These are phyloP conservation scores for Vanrija humicola DNA, from an alignment of 1,284 basidiomycete genomes.

Conservation along the genomic window DNA sequence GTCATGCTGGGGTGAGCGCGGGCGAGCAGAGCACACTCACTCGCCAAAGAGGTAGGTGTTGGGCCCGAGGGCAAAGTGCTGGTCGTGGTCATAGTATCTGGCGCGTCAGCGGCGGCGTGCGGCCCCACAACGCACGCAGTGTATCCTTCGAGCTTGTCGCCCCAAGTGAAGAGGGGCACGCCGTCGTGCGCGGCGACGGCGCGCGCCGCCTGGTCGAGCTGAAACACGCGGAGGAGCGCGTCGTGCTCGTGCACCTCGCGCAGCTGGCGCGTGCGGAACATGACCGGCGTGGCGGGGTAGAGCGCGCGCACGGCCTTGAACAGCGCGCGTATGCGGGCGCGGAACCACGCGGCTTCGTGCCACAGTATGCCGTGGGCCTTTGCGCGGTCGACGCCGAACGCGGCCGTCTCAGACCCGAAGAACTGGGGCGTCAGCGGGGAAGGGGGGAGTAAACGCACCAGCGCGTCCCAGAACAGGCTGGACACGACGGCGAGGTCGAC, in stretches of 20 bases:
- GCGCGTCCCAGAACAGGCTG: conserved; percentile 25
- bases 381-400: neutral
- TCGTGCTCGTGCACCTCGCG: conserved; percentile 7
- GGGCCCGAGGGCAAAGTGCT: conserved; percentile 24
- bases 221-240: conserved; percentile 20
- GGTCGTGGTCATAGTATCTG: conserved; percentile 25
- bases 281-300: conserved; percentile 14
- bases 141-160: conserved; percentile 10
- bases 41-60: conserved; percentile 28
- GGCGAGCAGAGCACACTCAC: conserved; percentile 8
- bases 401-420: neutral
- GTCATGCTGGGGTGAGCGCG: conserved; percentile 16
- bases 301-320: conserved; percentile 8
- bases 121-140: conserved; percentile 2
- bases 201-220: conserved; percentile 25
- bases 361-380: conserved; percentile 17
- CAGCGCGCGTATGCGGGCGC: conserved; percentile 15
- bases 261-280: conserved; percentile 24
- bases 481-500: conserved; percentile 15
- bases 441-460: conserved; percentile 10
- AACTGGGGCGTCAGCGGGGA: neutral
- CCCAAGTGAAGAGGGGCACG: conserved; percentile 17
- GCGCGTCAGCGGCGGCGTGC: conserved; percentile 3
- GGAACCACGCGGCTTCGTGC: conserved; percentile 23
- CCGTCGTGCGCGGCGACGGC: conserved; percentile 18